Conservation (phyloP, 2,329 filamentous ascomycete genomes). For the Didymella lethalis region DNA sequence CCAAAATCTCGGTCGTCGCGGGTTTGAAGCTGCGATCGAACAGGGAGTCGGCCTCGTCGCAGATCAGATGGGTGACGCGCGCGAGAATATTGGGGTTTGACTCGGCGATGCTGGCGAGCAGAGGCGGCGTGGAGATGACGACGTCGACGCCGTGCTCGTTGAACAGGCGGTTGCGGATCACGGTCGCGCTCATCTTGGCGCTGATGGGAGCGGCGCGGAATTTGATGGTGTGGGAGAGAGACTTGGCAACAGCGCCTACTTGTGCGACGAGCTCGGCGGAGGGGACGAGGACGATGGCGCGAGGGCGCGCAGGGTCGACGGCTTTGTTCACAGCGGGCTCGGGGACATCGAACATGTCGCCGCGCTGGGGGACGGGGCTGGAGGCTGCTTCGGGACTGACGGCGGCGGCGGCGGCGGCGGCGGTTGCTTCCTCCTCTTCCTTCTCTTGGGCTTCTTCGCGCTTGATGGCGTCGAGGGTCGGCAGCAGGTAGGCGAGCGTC, state of each 20-base stretch:
- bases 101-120: slow-evolving; percentile 86
- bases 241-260: slow-evolving; percentile 81
- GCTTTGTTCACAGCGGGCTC: slow-evolving; percentile 63
- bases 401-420: slow-evolving; percentile 46
- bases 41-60: slow-evolving; percentile 96
- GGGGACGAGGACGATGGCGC: slow-evolving; percentile 85
- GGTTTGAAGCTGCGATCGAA: slow-evolving; percentile 92
- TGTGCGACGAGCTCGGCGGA: slow-evolving; percentile 92
- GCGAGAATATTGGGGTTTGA: slow-evolving; percentile 91
- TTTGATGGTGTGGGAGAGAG: slow-evolving; percentile 83
- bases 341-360: slow-evolving; percentile 68
- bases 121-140: slow-evolving; percentile 85
- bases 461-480: slow-evolving; percentile 86
- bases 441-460: slow-evolving; percentile 66
- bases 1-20: slow-evolving; percentile 81
- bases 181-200: slow-evolving; percentile 74
- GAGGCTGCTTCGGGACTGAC: slow-evolving; percentile 46
- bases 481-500: slow-evolving; percentile 90
- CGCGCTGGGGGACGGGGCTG: slow-evolving; percentile 35
- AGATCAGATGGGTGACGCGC: slow-evolving; percentile 85
- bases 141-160: slow-evolving; percentile 82
- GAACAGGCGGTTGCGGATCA: slow-evolving; percentile 87
- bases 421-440: slow-evolving; percentile 57
- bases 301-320: slow-evolving; percentile 79
- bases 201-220: slow-evolving; percentile 86